phyloP scores from a whole-genome alignment of 2,329 filamentous ascomycete genomes.

The Trichoderma afroharzianum region DNA sequence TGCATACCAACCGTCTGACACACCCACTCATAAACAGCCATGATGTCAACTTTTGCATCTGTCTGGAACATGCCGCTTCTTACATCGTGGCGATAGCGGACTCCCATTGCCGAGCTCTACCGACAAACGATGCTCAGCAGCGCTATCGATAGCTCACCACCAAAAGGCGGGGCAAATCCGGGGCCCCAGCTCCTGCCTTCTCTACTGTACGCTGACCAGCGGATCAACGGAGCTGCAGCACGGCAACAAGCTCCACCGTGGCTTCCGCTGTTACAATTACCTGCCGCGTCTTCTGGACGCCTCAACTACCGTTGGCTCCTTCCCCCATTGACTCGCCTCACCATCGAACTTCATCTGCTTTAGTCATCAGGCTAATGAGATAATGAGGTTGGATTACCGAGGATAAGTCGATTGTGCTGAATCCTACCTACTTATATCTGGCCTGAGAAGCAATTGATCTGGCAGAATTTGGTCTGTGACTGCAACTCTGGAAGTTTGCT shows the following conservation, averaged over 20 bases:
- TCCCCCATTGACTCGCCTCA: background rate
- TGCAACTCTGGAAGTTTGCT: background rate
- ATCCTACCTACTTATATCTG: background rate
- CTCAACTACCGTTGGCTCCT: background rate
- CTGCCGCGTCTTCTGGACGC: background rate
- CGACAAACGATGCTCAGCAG: background rate
- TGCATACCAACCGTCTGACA: background rate
- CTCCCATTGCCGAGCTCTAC: background rate
- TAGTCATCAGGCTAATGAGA: background rate
- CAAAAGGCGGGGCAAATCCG: background rate
- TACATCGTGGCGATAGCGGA: background rate
- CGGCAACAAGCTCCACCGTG: constrained; percentile 1
- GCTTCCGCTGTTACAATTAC: background rate
- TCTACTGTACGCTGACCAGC: background rate
- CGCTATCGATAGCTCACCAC: background rate
- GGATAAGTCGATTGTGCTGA: constrained; percentile 4
- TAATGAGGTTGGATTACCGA: background rate
- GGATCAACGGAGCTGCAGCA: background rate
- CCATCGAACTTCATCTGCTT: background rate
- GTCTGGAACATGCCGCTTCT: background rate
- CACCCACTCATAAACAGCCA: background rate
- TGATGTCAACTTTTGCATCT: background rate
- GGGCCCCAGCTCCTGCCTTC: constrained; percentile 9
- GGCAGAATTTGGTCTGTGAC: background rate
- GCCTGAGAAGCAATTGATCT: background rate